phyloP scores from a whole-genome alignment of 1,284 basidiomycete species.

The Microbotryomycetes sp. region DNA sequence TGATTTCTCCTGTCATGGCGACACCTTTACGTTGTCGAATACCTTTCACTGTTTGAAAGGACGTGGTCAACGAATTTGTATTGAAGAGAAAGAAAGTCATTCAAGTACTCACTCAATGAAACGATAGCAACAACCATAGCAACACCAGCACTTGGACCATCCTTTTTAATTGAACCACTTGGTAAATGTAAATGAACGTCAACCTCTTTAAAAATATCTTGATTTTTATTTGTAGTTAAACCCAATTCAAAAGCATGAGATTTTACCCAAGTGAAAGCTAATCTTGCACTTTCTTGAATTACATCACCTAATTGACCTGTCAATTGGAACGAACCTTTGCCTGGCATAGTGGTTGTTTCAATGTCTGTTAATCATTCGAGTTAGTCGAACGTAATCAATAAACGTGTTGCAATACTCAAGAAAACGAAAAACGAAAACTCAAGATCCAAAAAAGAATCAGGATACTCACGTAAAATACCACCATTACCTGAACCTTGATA shows the following conservation, averaged over 20 bases:
- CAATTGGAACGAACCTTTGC: conserved; percentile 25
- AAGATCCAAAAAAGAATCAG: no score
- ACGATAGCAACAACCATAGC: conserved; percentile 78
- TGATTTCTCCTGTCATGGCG: conserved; percentile 83
- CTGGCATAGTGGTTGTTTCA: conserved; percentile 32
- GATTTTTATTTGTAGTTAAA: conserved; percentile 59
- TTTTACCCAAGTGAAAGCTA: conserved; percentile 66
- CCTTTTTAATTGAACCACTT: conserved; percentile 76
- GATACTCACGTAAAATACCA: conserved; percentile 56
- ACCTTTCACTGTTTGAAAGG: conserved; percentile 9
- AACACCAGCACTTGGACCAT: conserved; percentile 81
- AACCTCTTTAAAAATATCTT: conserved; percentile 68
- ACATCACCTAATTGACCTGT: conserved; percentile 53
- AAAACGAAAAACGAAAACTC: no score
- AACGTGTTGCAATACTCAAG: no score
- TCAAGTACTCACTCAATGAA: conserved; percentile 19
- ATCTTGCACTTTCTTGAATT: conserved; percentile 80
- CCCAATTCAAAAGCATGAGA: conserved; percentile 72
- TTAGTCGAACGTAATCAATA: no score
- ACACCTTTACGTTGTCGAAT: conserved; percentile 39
- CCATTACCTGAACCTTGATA: conserved; percentile 74
- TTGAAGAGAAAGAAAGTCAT: not conserved
- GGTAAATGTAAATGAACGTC: conserved; percentile 86
- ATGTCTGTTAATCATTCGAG: conserved; percentile 24
- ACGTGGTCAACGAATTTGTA: not conserved